These are phyloP conservation scores for Actinomucor elegans DNA, from an alignment of 371 early-diverging fungal genomes.

Conservation along the genomic window DNA sequence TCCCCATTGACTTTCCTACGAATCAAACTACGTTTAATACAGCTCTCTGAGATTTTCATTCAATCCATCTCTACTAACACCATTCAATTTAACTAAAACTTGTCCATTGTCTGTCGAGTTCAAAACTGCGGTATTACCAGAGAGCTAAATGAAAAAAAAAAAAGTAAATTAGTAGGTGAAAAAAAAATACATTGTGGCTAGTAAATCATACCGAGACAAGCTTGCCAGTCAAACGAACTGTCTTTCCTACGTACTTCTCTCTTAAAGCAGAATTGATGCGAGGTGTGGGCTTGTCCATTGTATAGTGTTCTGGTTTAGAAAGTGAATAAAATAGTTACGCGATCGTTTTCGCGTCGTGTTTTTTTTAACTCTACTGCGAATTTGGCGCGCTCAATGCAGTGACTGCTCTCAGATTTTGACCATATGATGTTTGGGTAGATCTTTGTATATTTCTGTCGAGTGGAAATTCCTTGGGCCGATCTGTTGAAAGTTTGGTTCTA, in stretches of 20 bases:
- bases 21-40: too few relatives aligned
- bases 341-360: background rate
- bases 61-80: slow-evolving; percentile 32
- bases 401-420: too few relatives aligned
- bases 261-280: slow-evolving; percentile 60
- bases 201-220: slow-evolving; percentile 44
- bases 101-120: slow-evolving; percentile 54
- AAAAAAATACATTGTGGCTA: background rate
- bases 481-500: too few relatives aligned
- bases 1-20: slow-evolving; percentile 47
- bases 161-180: too few relatives aligned
- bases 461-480: too few relatives aligned
- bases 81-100: slow-evolving; percentile 48
- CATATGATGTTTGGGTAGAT: too few relatives aligned
- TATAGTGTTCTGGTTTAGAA: background rate
- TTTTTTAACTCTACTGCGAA: too few relatives aligned
- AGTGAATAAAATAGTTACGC: background rate
- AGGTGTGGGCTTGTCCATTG: slow-evolving; percentile 67
- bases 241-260: slow-evolving; percentile 51
- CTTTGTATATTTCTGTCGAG: too few relatives aligned
- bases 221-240: slow-evolving; percentile 58
- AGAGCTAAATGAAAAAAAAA: slow-evolving; percentile 28
- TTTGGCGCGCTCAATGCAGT: too few relatives aligned
- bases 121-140: slow-evolving; percentile 54
- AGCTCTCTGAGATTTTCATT: too few relatives aligned